These are phyloP conservation scores for Xerocomus brunneocitrinus DNA, from an alignment of 768 basidiomycete species.

Conservation along the genomic window DNA sequence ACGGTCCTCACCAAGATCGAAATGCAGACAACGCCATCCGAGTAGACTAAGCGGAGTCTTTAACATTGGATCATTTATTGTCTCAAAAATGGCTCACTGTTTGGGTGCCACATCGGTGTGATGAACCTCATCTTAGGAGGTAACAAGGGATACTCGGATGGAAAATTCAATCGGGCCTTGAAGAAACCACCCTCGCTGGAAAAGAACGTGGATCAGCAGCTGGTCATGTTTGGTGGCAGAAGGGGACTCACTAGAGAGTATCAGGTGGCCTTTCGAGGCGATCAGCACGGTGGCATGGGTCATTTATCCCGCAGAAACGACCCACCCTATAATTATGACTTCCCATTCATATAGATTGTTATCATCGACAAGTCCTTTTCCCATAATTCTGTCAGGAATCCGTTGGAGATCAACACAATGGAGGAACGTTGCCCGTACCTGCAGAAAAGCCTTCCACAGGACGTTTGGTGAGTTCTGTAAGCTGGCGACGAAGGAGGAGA, in stretches of 20 bases:
- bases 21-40: constrained; percentile 90
- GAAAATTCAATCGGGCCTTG: constrained; percentile 87
- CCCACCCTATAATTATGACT: constrained; percentile 88
- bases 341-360: constrained; percentile 97
- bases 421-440: constrained; percentile 43
- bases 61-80: not conserved
- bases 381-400: constrained; percentile 31
- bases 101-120: constrained; percentile 97
- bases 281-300: constrained; percentile 14
- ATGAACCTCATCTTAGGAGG: constrained; percentile 97
- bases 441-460: constrained; percentile 98
- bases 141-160: constrained; percentile 81
- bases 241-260: constrained; percentile 75
- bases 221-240: not conserved
- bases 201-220: constrained; percentile 3
- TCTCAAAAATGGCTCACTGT: constrained; percentile 55
- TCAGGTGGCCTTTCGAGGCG: constrained; percentile 67
- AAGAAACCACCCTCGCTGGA: constrained; percentile 92
- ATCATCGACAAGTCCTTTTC: constrained; percentile 86
- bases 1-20: constrained; percentile 73
- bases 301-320: constrained; percentile 15
- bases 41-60: constrained; percentile 60
- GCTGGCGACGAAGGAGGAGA: constrained; percentile 73
- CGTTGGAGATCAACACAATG: constrained; percentile 30
- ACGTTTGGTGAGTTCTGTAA: constrained; percentile 81